Percentiles rank a stretch among this genome's conserved stretches.
phyloP scores from a whole-genome alignment of 1,284 basidiomycete species.

The Malassezia japonica region DNA sequence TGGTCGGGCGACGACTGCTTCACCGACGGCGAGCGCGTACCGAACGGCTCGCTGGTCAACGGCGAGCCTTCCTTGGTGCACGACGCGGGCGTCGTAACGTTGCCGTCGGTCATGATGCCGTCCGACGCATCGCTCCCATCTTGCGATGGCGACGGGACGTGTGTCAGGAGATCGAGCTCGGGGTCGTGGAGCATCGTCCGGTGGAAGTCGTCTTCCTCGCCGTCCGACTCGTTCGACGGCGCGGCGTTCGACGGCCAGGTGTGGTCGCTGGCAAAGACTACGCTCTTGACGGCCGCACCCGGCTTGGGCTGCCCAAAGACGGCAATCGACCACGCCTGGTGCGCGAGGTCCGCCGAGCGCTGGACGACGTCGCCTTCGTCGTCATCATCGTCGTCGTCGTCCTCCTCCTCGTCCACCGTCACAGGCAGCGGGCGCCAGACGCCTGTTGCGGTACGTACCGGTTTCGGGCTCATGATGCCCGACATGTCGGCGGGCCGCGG shows the following conservation, averaged over 20 bases:
- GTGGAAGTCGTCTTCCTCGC: conserved; percentile 42
- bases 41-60: not conserved
- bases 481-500: not conserved
- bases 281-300: not conserved
- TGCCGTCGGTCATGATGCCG: conserved; percentile 7
- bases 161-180: conserved; percentile 31
- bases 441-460: conserved; percentile 9
- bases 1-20: not conserved
- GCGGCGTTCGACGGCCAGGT: not conserved
- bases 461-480: conserved; percentile 12
- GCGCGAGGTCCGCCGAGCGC: conserved; percentile 4
- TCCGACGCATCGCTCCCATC: conserved; percentile 3
- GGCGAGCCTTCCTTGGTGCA: conserved; percentile 1
- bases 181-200: conserved; percentile 36
- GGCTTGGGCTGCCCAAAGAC: not conserved
- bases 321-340: conserved; percentile 7
- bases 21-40: not conserved
- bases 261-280: not conserved
- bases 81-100: conserved; percentile 10
- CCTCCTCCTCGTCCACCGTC: not conserved
- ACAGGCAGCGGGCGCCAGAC: conserved; percentile 2
- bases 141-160: conserved; percentile 15
- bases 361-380: conserved; percentile 1
- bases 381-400: conserved; percentile 13
- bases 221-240: conserved; percentile 14